Percentiles rank a stretch among this genome's conserved stretches.
Conservation (phyloP, 495 filamentous ascomycete species). For the Rostrohypoxylon terebratum region DNA sequence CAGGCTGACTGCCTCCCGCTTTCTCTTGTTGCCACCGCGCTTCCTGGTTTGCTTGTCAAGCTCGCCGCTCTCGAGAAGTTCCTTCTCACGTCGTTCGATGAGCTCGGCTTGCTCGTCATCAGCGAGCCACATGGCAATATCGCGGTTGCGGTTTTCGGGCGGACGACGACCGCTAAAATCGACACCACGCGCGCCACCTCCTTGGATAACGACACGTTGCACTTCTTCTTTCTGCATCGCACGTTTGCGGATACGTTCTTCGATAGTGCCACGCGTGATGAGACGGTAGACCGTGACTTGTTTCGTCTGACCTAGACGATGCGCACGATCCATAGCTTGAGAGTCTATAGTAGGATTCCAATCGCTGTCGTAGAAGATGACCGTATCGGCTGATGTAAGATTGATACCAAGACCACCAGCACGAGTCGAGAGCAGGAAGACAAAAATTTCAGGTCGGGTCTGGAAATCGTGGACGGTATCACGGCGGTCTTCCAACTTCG, state of each 20-base stretch:
- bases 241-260: constrained; percentile 97
- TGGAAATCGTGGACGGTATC: constrained; percentile 99
- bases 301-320: constrained; percentile 94
- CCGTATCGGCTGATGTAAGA: constrained; percentile 88
- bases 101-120: constrained; percentile 94
- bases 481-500: constrained; percentile 96
- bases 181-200: constrained; percentile 79
- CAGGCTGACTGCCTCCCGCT: constrained; percentile 71
- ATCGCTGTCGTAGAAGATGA: constrained; percentile 99
- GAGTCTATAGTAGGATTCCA: constrained; percentile 99
- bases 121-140: constrained; percentile 96
- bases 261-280: constrained; percentile 96
- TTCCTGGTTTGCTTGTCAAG: constrained; percentile 77
- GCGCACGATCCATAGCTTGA: constrained; percentile 98
- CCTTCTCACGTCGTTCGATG: constrained; percentile 89
- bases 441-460: constrained; percentile 88
- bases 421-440: constrained; percentile 95
- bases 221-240: constrained; percentile 99
- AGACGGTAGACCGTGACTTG: constrained; percentile 98
- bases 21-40: constrained; percentile 62
- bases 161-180: constrained; percentile 93
- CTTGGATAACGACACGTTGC: constrained; percentile 96
- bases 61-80: constrained; percentile 73
- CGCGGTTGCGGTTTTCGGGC: constrained; percentile 88
- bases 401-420: constrained; percentile 99